Evolutionary conservation across 2,329 filamentous ascomycete species (phyloP).

Genomic region (Xylaria sp.): DNA sequence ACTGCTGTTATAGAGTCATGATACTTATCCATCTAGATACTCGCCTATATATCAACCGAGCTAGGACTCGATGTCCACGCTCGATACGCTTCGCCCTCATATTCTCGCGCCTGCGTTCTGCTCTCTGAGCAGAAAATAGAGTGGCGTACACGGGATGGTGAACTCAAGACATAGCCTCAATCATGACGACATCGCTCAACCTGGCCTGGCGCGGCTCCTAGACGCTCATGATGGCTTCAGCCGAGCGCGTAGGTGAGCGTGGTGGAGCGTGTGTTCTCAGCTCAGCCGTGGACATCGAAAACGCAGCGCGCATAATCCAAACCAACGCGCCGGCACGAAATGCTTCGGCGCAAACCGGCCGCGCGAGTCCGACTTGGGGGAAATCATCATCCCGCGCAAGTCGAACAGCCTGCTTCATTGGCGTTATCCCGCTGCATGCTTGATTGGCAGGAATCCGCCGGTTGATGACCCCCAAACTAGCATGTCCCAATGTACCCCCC

Average conservation of each 20-base stretch:
- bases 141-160: background rate
- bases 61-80: constrained; percentile 24
- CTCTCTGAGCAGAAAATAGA: constrained; percentile 25
- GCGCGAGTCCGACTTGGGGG: constrained; percentile 34
- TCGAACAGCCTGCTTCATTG: constrained; percentile 37
- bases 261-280: background rate
- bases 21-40: background rate
- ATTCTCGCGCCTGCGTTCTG: constrained; percentile 34
- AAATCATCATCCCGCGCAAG: constrained; percentile 37
- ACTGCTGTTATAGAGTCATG: background rate
- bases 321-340: background rate
- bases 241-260: background rate
- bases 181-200: background rate
- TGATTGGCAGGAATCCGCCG: constrained; percentile 42
- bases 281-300: background rate
- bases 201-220: background rate
- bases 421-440: constrained; percentile 40
- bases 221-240: constrained; percentile 3
- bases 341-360: constrained; percentile 28
- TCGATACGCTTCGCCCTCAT: constrained; percentile 32
- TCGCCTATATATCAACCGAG: constrained; percentile 32
- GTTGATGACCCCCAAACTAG: constrained; percentile 18
- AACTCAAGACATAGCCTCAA: constrained; percentile 18
- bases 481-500: constrained; percentile 19
- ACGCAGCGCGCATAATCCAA: constrained; percentile 13